Evolutionary conservation across 345 rosid species (phyloP), one percentile per base, ranked within the genome.

Genomic region (Bretschneidera sinensis): DNA sequence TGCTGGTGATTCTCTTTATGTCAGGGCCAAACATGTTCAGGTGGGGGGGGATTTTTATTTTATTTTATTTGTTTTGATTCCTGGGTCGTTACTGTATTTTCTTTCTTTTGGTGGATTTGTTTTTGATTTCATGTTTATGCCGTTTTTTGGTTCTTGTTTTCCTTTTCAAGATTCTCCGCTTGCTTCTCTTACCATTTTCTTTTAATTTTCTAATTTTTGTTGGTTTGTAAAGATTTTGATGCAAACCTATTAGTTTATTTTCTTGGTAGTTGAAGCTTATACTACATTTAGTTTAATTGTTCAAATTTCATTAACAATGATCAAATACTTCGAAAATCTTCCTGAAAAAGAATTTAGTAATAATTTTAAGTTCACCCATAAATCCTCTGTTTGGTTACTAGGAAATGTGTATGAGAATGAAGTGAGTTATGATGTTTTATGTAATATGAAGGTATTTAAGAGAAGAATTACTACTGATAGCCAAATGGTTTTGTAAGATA

Each of bases 21-120:
- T 82, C 66, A 81, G 76, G 77, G 96, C 96, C 50, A 89, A 89
- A 72, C 96, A 81, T 59, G 82, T 82, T 24, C 96, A 89, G 85
- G 96, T 83, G 19, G 21, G 17, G n/a, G n/a, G 2, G 6, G 9
- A 18, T 53, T 2, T 17, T 24, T 53, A 11, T 6, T 28, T 48
- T 9, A 21, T 49, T 21, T 1, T 7, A 49, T 53, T 21, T 13
- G 48, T 51, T 24, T n/a, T 9, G 4, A 51, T 51, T 24, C 31
- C 5, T 22, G 19, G n/a, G 1, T 39, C 28, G 21, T 39, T 19
- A 43, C 23, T 58, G 43, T 24, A 7, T 0, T 21, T 5, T 15
- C 21, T 58, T 22, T 48, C n/a, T 8, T 47, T 17, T 21, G 19
- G 48, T 43, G 63, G 49, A 48, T 39, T 62, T 69, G 24, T 47